Evolutionary conservation across 768 basidiomycete genomes (phyloP), one percentile per base, ranked within the genome.

Genomic region (Serpula lacrymans): DNA sequence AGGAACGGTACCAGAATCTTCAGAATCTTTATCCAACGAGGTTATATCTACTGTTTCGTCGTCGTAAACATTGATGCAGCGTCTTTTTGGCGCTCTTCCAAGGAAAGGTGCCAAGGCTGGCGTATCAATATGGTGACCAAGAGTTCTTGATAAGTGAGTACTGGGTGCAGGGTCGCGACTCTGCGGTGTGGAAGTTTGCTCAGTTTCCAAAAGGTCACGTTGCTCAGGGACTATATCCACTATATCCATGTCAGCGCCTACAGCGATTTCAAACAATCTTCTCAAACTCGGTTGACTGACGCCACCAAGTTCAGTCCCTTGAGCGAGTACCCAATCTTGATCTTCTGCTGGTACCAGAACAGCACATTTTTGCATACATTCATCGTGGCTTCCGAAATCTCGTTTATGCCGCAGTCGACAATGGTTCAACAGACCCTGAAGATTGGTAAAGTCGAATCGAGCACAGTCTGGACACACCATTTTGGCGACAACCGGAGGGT

Each of bases 351-450:
- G 43, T 12, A 72, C 57, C 8, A 62, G 54, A 17, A 65, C 52
- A 6, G 72, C 74, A 25, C 70, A 74, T 27, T 60, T 63, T 35
- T 63, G 62, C 17, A 78, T 69, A 41, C 75, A 77, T 22, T 73
- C 68, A 31, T 78, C 76, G 43, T 77, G 74, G 23, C 67, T 74
- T 13, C 70, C 67, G 56, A 65, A 77, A 41, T 75, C 69, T 28
- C 70, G 55, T 11, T 63, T 57, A 43, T 77, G 74, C 7, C 67
- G 59, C n/a, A 76, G 53, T 13, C 76, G 71, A 28, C 69, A 72
- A 48, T 77, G 74, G 37, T 77, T 77, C 21, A 78, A 57, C 27
- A 77, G 60, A 10, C 74, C 74, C 43, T 77, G 74, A 6, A 77
- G 61, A 18, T 63, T 75, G 17, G 70, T 72, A 49, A 77, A 75